These are phyloP conservation scores for Urostyla sp. DNA, from an alignment of 73 alveolate genomes.

Conservation along the genomic window DNA sequence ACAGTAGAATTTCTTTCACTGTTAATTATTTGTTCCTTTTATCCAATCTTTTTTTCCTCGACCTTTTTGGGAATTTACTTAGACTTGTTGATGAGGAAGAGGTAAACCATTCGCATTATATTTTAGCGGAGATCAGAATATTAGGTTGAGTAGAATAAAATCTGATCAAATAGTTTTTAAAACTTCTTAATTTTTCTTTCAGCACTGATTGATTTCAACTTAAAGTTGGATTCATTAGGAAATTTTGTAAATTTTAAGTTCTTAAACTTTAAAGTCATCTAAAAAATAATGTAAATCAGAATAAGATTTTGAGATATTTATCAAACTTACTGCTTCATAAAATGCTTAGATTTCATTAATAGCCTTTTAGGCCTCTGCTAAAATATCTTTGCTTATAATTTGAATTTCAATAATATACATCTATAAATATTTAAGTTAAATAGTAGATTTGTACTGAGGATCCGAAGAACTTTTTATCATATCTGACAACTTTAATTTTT, in stretches of 20 bases:
- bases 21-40: neutral
- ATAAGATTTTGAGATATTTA: neutral
- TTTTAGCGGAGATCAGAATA: conserved; percentile 38
- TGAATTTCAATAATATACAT: conserved; percentile 42
- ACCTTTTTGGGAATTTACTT: neutral
- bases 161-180: conserved; percentile 40
- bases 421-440: neutral
- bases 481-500: conserved; percentile 22
- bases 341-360: conserved; percentile 54
- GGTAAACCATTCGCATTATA: conserved; percentile 54
- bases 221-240: conserved; percentile 46
- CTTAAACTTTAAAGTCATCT: conserved; percentile 56
- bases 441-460: conserved; percentile 7
- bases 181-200: conserved; percentile 60
- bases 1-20: neutral
- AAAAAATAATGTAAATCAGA: neutral
- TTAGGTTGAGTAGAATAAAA: conserved; percentile 44
- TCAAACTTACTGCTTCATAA: conserved; percentile 47
- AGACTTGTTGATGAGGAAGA: conserved; percentile 18
- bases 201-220: conserved; percentile 3
- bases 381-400: neutral
- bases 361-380: conserved; percentile 15
- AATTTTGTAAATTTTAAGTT: conserved; percentile 51
- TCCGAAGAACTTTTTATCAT: conserved; percentile 49
- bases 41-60: neutral